These are phyloP conservation scores for Diaporthe citriasiana DNA, from an alignment of 2,329 filamentous ascomycete genomes.

Conservation along the genomic window DNA sequence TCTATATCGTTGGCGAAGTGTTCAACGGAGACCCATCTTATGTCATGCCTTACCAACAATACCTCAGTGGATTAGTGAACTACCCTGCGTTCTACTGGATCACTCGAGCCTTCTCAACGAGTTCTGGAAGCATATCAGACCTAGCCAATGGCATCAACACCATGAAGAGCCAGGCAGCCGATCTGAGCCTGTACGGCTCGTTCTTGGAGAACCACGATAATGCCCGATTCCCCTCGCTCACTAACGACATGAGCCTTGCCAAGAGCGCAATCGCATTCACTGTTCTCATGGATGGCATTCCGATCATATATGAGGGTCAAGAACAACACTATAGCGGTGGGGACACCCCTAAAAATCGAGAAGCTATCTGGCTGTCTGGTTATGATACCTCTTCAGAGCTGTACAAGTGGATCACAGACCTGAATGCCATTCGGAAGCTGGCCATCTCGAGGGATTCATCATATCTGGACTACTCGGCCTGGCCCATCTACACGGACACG, in stretches of 20 bases:
- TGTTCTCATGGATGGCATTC: constrained; percentile 69
- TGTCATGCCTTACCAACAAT: constrained; percentile 60
- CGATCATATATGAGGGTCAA: constrained; percentile 71
- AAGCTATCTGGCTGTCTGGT: constrained; percentile 63
- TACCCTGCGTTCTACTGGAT: constrained; percentile 60
- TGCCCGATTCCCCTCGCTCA: constrained; percentile 60
- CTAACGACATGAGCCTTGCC: constrained; percentile 61
- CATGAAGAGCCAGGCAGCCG: constrained; percentile 47
- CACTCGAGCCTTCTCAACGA: constrained; percentile 47
- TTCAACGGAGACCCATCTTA: constrained; percentile 61
- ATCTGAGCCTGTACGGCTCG: constrained; percentile 55
- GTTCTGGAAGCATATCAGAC: constrained; percentile 51
- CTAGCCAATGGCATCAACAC: constrained; percentile 51
- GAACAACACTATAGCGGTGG: constrained; percentile 66
- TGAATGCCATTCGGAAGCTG: constrained; percentile 66
- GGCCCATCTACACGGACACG: constrained; percentile 55
- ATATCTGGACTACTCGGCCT: constrained; percentile 57
- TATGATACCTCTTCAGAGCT: constrained; percentile 59
- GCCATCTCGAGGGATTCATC: constrained; percentile 54
- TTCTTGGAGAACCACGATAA: constrained; percentile 67
- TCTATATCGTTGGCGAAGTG: constrained; percentile 66
- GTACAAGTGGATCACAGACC: constrained; percentile 59
- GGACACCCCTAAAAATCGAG: constrained; percentile 60
- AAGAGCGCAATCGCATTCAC: constrained; percentile 68
- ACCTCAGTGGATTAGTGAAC: constrained; percentile 64